Conservation (phyloP, 2,329 filamentous ascomycete species). For the Alternaria sp. region DNA sequence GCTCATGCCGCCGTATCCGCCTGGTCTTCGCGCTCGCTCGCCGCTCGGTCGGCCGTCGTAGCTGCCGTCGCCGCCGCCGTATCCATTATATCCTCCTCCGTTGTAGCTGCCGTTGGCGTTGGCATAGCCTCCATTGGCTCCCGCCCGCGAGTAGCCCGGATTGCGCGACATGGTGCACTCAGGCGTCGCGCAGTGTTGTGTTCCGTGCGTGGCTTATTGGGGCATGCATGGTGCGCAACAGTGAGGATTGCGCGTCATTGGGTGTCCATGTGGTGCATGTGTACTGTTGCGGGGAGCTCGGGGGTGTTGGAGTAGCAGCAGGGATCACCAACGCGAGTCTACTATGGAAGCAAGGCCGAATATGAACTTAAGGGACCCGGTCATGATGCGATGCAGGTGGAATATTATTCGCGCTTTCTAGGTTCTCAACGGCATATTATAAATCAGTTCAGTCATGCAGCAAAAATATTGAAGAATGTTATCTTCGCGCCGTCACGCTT, state of each 20-base stretch:
- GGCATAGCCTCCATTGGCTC: conserved; percentile 45
- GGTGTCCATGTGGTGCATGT: conserved; percentile 2
- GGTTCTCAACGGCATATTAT: too few relatives aligned
- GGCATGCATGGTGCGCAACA: conserved; percentile 23
- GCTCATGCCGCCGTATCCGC: conserved; percentile 37
- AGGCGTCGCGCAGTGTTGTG: conserved; percentile 11
- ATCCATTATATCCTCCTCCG: conserved; percentile 28
- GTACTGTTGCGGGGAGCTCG: conserved; percentile 36
- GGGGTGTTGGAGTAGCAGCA: conserved; percentile 30
- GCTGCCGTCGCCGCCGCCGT: conserved; percentile 24
- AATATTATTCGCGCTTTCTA: neutral
- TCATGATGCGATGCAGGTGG: neutral
- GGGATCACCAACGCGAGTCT: conserved; percentile 12
- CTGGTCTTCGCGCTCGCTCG: conserved; percentile 41
- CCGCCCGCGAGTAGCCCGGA: conserved; percentile 40
- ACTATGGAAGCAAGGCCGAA: neutral
- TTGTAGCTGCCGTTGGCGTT: conserved; percentile 34
- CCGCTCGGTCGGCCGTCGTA: conserved; percentile 28
- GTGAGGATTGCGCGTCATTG: conserved; percentile 17
- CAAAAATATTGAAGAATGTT: neutral
- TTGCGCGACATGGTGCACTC: conserved; percentile 44
- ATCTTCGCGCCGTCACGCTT: neutral
- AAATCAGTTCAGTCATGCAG: neutral
- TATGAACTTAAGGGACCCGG: neutral
- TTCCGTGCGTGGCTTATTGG: neutral